These are phyloP conservation scores for Phialophora expanda DNA, from an alignment of 2,329 filamentous ascomycete genomes.

Conservation along the genomic window DNA sequence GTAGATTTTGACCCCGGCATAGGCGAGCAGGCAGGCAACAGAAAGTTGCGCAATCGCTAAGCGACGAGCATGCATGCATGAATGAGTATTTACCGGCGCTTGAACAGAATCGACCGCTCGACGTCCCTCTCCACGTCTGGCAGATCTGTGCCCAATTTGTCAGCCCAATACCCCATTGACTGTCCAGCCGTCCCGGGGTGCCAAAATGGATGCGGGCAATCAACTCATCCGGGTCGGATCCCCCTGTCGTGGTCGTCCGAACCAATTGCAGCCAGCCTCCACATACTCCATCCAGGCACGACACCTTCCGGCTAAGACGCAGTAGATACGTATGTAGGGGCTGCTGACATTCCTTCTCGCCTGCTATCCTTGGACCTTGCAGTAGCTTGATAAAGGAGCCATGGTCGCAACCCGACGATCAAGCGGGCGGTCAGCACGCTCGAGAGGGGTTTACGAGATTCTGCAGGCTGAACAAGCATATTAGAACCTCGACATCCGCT, in stretches of 20 bases:
- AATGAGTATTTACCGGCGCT: too few species aligned
- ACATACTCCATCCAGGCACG: neutral
- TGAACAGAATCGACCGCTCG: neutral
- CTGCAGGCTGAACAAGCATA: neutral
- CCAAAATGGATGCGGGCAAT: neutral
- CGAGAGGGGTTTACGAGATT: neutral
- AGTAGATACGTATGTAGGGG: neutral
- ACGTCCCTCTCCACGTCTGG: neutral
- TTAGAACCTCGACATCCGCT: neutral
- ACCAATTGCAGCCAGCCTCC: neutral
- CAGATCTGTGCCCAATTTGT: neutral
- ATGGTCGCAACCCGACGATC: neutral
- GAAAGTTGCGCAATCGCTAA: neutral
- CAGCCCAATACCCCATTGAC: neutral
- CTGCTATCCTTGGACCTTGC: neutral
- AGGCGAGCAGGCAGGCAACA: neutral
- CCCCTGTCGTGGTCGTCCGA: neutral
- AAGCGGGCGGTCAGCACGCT: neutral
- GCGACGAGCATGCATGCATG: neutral
- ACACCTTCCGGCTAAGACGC: neutral
- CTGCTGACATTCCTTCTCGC: neutral
- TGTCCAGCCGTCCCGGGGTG: neutral
- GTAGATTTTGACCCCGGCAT: neutral
- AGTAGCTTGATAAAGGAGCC: neutral
- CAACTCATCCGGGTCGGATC: neutral